These are phyloP conservation scores for Asterophora parasitica DNA, from an alignment of 768 basidiomycete species.

Conservation along the genomic window DNA sequence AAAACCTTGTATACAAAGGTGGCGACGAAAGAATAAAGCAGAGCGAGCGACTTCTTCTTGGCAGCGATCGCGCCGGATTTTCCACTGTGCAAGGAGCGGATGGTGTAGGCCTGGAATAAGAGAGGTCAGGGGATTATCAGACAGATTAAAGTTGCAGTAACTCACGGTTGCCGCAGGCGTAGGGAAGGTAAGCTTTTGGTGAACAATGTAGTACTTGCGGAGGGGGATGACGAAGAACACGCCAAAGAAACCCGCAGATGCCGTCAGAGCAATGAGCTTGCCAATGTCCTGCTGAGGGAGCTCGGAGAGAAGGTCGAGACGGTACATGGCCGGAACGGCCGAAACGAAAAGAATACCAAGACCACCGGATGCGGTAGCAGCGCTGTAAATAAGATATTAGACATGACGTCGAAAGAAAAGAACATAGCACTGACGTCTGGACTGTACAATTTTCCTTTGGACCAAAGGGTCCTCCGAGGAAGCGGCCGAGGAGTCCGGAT, in stretches of 20 bases:
- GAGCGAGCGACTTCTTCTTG: slow-evolving; percentile 49
- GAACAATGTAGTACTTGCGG: slow-evolving; percentile 57
- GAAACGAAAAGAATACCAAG: slow-evolving; percentile 56
- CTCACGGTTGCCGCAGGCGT: slow-evolving; percentile 58
- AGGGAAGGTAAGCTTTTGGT: slow-evolving; percentile 60
- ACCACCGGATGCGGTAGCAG: slow-evolving; percentile 55
- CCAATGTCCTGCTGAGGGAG: slow-evolving; percentile 49
- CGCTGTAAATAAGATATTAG: slow-evolving; percentile 23
- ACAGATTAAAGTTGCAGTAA: background rate
- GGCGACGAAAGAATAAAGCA: slow-evolving; percentile 41
- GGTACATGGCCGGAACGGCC: slow-evolving; percentile 59
- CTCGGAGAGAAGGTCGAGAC: slow-evolving; percentile 41
- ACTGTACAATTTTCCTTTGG: slow-evolving; percentile 67
- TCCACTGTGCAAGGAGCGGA: slow-evolving; percentile 54
- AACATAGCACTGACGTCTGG: slow-evolving; percentile 34
- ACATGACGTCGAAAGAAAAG: background rate
- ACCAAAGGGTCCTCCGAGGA: slow-evolving; percentile 54
- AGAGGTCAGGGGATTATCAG: background rate
- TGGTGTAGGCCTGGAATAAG: slow-evolving; percentile 45
- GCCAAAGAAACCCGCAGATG: slow-evolving; percentile 54
- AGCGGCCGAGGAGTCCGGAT: slow-evolving; percentile 36
- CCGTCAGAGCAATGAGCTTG: slow-evolving; percentile 49
- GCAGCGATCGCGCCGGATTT: slow-evolving; percentile 45
- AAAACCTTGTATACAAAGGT: slow-evolving; percentile 51
- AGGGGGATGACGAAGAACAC: slow-evolving; percentile 65